phyloP scores from a whole-genome alignment of 306 rosid species.

The Hylodesmum podocarpum region DNA sequence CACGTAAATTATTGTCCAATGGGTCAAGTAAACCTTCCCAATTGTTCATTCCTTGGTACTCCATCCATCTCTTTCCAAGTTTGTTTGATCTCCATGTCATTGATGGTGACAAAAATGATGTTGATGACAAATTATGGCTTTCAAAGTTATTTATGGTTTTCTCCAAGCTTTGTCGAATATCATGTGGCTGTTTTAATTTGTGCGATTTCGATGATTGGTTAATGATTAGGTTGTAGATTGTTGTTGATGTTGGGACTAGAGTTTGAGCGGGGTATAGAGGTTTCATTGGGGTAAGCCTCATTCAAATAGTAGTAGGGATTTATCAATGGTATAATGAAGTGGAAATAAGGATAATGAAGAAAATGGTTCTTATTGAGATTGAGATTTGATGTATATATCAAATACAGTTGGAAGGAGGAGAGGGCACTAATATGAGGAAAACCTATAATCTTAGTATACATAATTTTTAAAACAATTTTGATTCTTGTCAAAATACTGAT shows the following conservation, averaged over 20 bases:
- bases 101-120: neutral
- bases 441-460: neutral
- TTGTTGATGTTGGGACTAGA: neutral
- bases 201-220: neutral
- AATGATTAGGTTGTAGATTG: neutral
- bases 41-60: neutral
- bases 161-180: neutral
- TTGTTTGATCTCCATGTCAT: neutral
- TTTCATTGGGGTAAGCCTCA: neutral
- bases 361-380: neutral
- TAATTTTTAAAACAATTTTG: no score
- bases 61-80: constrained; percentile 5
- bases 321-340: neutral
- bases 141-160: neutral
- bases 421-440: neutral
- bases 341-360: neutral
- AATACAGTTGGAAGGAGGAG: neutral
- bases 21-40: constrained; percentile 8
- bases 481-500: no score
- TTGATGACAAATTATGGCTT: neutral
- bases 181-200: neutral
- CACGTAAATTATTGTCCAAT: neutral
- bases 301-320: neutral
- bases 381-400: neutral
- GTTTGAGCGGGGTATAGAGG: neutral